Base-by-base conservation (phyloP, 306 rosid genomes). In the Morella rubra region DNA sequence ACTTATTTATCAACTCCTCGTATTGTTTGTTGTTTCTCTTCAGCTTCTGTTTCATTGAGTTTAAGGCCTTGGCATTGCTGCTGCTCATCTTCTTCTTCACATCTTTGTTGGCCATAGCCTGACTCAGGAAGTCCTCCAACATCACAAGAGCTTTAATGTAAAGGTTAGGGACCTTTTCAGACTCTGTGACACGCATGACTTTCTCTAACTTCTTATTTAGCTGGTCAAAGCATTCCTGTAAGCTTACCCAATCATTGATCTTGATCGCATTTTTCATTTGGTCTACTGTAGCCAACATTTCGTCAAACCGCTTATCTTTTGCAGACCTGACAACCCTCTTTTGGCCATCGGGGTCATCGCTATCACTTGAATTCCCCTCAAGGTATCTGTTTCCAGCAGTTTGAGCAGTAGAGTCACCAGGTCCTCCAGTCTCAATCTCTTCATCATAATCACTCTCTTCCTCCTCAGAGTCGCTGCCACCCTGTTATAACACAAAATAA, bases 201-300 rank as follows among this genome's bases (percentile, higher is more conserved):
- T 96, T 96, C 89, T 96, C 99, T 10, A 96, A 93, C 79, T 96
- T 98, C 73, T 96, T 93, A 78, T 89, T 96, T 53, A 96, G 87
- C 86, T 93, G 91, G 77, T 92, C 98, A 77, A 96, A 96, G 69
- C 90, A 88, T 90, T 96, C 99, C 53, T 92, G 99, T 84, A 96
- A 81, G 85, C 96, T 89, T 13, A 96, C 99, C 98, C 99, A 96
- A 42, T 96, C 99, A 62, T 96, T 96, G 44, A 96, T 96, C 75
- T 96, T 96, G 89, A 91, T 93, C 0, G 98, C 99, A 86, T 96
- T 96, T 85, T 90, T 93, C 96, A 96, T 91, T 82, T 96, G 99
- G 42, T 93, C 97, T 2, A 89, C 96, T 0, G 99, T 89, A 2
- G 96, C 86, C 24, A 89, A 84, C 90, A 93, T 82, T 79, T 96